Base-by-base conservation (phyloP, 345 rosid genomes). In the Aquilaria sinensis region DNA sequence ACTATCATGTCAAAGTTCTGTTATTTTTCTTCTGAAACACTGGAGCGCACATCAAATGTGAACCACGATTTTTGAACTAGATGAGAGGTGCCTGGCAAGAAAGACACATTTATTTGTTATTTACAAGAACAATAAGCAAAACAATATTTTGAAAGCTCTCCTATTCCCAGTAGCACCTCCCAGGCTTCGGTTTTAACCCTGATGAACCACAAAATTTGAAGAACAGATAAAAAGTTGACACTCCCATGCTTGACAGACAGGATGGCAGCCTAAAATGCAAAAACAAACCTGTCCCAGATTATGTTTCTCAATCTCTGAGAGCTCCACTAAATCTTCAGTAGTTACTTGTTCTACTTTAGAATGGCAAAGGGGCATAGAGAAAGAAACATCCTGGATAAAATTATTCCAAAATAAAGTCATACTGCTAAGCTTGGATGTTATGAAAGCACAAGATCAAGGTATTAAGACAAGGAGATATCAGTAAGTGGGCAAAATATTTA, bases 311-410 rank as follows among this genome's bases (percentile, higher is more conserved):
- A 95, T 85, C 83, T 91, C 96, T 62, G 96, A 83, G 64, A 94
- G 97, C 82, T 94, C 97, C 31, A 81, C 81, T 65, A 94, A 80
- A 77, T 94, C 93, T 78, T 91, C 97, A 13, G 79, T 74, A 48
- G 88, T 79, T 45, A 75, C 82, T 71, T 91, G 85, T 69, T 91
- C 97, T 51, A 85, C 83, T 77, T 91, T 83, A 64, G 91, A 85
- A 68, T 61, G 82, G 77, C 96, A 94, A 72, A 91, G 92, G 46
- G 99, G 99, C 97, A 94, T 85, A 50, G 96, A 80, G 85, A 83
- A 94, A 69, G 78, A 80, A 33, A 87, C 65, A 83, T 88, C 99
- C 96, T 94, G 69, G 56, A 51, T 62, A 75, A 47, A 14, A 70
- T 58, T 11, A 58, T 53, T 33, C 50, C 56, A 48, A 66, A 4